Percentiles rank a stretch among this genome's conserved stretches.
phyloP scores from a whole-genome alignment of 2,329 filamentous ascomycete species.

The Pseudocercospora pini-densiflorae region DNA sequence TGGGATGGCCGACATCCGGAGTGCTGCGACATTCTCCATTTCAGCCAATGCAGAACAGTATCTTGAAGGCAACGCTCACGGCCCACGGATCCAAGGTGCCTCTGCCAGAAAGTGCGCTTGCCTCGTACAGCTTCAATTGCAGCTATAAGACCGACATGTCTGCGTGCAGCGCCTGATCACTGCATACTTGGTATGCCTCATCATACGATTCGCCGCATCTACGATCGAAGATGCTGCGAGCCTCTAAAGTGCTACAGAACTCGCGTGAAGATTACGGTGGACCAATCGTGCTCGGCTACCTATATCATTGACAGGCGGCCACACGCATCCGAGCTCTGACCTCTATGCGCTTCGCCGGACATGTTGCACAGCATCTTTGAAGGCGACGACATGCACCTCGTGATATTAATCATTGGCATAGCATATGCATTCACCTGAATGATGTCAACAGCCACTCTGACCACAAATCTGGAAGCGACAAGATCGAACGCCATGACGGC shows the following conservation, averaged over 20 bases:
- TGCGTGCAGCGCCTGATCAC: neutral
- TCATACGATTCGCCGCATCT: neutral
- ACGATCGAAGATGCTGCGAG: neutral
- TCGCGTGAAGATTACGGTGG: neutral
- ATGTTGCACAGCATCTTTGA: neutral
- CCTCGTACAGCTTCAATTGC: constrained; percentile 1
- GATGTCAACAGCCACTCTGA: neutral
- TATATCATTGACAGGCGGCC: neutral
- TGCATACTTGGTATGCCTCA: neutral
- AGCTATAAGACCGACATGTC: neutral
- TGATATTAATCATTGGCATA: neutral
- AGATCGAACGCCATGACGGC: neutral
- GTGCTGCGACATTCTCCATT: neutral
- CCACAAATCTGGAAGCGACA: neutral
- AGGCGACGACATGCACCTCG: neutral
- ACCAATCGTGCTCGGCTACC: neutral
- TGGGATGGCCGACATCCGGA: constrained; percentile 2
- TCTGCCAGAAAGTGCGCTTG: constrained; percentile 9
- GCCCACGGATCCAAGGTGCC: neutral
- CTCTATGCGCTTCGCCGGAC: neutral
- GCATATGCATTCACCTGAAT: neutral
- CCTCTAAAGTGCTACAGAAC: neutral
- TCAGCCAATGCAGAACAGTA: neutral
- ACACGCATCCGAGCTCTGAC: neutral
- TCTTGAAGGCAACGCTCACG: constrained; percentile 1